Evolutionary conservation across 1,284 basidiomycete species (phyloP).

Genomic region (Cutaneotrichosporon curvatum): DNA sequence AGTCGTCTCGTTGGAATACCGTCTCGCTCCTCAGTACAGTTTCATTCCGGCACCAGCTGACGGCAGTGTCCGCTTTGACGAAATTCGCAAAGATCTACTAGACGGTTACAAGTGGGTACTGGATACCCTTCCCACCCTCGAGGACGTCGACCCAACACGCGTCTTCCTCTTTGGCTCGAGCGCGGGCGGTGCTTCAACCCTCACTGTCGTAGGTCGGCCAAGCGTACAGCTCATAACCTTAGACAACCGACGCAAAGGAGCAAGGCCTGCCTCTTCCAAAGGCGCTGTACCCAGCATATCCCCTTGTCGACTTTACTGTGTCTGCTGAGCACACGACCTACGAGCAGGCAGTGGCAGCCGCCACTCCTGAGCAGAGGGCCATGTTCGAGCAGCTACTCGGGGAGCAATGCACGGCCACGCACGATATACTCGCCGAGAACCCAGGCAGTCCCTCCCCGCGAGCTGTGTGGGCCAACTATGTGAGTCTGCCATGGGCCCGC

Average conservation of each 20-base stretch:
- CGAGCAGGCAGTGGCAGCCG: background rate
- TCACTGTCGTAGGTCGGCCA: background rate
- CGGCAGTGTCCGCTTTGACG: slow-evolving; percentile 2
- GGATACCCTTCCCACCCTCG: background rate
- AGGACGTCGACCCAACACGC: background rate
- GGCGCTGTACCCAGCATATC: slow-evolving; percentile 2
- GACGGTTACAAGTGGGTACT: slow-evolving; percentile 5
- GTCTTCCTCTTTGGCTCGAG: slow-evolving; percentile 3
- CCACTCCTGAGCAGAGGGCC: background rate
- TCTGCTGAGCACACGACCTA: background rate
- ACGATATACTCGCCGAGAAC: background rate
- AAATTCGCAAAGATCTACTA: slow-evolving; percentile 4
- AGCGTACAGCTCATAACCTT: background rate
- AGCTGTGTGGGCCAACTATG: background rate
- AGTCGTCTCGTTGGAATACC: slow-evolving; percentile 2
- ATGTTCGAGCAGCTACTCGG: background rate
- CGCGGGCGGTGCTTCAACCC: background rate
- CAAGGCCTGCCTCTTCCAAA: background rate
- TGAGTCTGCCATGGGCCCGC: background rate
- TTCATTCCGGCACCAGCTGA: background rate
- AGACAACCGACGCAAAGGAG: background rate
- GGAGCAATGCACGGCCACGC: background rate
- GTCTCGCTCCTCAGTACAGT: slow-evolving; percentile 1
- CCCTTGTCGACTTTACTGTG: background rate
- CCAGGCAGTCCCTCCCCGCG: background rate